Base-by-base conservation (phyloP, 2,329 filamentous ascomycete species). In the Fusarium sacchari region DNA sequence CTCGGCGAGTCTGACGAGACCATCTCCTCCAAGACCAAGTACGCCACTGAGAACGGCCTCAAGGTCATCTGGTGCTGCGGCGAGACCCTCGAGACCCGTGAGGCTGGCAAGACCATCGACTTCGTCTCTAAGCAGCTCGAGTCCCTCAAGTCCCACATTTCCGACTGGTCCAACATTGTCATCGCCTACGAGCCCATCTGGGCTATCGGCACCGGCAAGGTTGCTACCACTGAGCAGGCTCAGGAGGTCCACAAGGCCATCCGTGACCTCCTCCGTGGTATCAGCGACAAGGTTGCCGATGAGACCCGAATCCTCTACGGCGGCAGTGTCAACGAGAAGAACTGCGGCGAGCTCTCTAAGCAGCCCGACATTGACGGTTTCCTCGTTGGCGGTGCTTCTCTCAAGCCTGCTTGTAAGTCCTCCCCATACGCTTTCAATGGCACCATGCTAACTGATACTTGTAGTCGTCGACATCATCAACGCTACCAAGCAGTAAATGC, bases 111-210 rank as follows among this genome's bases (percentile, higher is more conserved):
- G 88, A 98, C 96, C 74, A 92, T 97, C 80, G 90, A 94, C 57
- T 92, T 96, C 73, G 93, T 97, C 80, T 96, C 93, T 78, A 86
- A 86, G 76, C 96, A 99, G 88, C 90, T 99, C 79, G 89, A 91
- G 74, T 95, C 95, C 75, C 94, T 96, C 75, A 92, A 95, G 83
- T 84, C 86, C 79, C 88, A 93, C 87, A 86, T 94, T 81, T 86
- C 90, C 79, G 94, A 97, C 87, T 99, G 96, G 96, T 90, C 88
- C 81, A 96, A 96, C 88, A 90, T 99, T 75, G 96, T 99, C 82
- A 90, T 99, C 80, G 96, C 96, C 81, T 99, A 99, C 86, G 96
- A 99, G 90, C 96, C 96, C 81, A 97, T 99, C 88, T 99, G 96
- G 96, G 95, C 91, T 82, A 93, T 91, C 78, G 96, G 96, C 78